A percentile compares a stretch with the other conserved stretches of the same genome.
phyloP scores from a whole-genome alignment of 2,329 filamentous ascomycete genomes.

The Pseudocercospora cruenta region DNA sequence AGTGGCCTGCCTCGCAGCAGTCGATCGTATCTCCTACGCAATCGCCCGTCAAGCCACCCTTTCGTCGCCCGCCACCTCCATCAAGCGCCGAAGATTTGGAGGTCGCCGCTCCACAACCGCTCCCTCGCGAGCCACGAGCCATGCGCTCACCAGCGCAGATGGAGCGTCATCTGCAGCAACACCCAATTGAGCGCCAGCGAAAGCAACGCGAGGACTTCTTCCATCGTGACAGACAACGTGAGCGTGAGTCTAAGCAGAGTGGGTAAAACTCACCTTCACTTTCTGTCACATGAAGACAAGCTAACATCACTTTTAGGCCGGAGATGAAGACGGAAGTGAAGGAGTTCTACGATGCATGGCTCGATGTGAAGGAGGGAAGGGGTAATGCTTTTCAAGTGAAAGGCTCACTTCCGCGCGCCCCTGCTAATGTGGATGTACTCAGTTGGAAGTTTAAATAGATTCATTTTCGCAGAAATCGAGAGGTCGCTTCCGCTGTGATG shows the following conservation, averaged over 20 bases:
- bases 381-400: background rate
- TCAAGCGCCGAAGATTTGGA: background rate
- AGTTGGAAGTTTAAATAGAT: background rate
- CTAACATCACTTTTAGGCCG: background rate
- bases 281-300: background rate
- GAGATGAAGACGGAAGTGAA: background rate
- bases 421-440: background rate
- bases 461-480: background rate
- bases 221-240: background rate
- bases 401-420: background rate
- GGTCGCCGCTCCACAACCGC: background rate
- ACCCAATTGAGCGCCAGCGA: background rate
- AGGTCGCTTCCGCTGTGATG: background rate
- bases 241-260: conserved; percentile 7
- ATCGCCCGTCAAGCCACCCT: background rate
- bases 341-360: background rate
- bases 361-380: background rate
- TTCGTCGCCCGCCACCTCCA: background rate
- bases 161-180: background rate
- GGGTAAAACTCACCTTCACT: background rate
- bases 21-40: background rate
- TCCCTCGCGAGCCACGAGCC: background rate
- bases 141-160: background rate
- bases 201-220: background rate
- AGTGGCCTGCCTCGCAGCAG: background rate